Base-by-base conservation (phyloP, 1,284 basidiomycete genomes). In the Trametes versicolor region DNA sequence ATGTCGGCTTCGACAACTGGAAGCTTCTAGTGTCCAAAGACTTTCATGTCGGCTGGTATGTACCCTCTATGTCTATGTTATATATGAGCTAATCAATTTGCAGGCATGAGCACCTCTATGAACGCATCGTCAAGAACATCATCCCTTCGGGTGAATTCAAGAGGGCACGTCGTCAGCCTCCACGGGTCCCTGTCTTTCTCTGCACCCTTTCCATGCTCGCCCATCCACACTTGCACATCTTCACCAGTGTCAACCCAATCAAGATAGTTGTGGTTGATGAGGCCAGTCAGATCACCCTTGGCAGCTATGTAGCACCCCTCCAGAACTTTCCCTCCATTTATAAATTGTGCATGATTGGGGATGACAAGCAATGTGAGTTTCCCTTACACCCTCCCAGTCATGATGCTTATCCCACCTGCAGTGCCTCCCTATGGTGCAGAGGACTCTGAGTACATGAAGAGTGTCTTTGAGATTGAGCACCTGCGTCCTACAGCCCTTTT, bases 51-150 rank as follows among this genome's bases (percentile, higher is more conserved):
- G 86, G 84, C 64, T 93, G 91, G 91, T 92, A 70, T 13, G 53
- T 41, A 15, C 10, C 60, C 62, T 54, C 34, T 53, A 45, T 57
- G 34, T 43, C 19, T 49, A 9, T 19, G n/a, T 66, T 29, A 53
- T n/a, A 88, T 2, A 25, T 56, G 43, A 56, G 39, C 27, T 64
- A 4, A 62, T 4, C 39, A 17, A 52, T 37, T 53, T 65, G 57
- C 58, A 93, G 92, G 91, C 90, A 93, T 78, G 90, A 91, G 64
- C 88, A 93, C 72, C 77, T 92, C 0, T 93, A 93, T 72, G 60
- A 74, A 9, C 66, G 77, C 17, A 72, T 88, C 25, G 62, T 73
- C 34, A 52, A 67, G 0, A 79, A 85, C 52, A 69, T 91, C 19
- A 87, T 93, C 55, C 72, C 77, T 8, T 87, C 88, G 12, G 77